phyloP scores from a whole-genome alignment of 2,329 filamentous ascomycete genomes.

The Hypomyces rosellus region DNA sequence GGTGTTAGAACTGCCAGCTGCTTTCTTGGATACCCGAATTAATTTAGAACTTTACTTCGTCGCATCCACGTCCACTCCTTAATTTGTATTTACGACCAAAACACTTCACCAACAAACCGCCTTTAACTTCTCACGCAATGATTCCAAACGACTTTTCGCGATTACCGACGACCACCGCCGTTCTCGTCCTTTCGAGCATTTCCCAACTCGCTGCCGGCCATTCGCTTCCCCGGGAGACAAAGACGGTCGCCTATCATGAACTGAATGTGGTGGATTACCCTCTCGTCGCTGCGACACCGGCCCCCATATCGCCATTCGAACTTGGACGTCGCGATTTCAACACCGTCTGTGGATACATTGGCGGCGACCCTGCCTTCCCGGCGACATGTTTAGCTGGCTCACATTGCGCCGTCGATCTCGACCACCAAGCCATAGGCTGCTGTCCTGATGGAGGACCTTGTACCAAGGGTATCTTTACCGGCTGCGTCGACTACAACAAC shows the following conservation, averaged over 20 bases:
- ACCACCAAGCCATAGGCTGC: slow-evolving; percentile 46
- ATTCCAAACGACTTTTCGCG: slow-evolving; percentile 2
- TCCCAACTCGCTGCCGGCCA: slow-evolving; percentile 29
- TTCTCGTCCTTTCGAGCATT: slow-evolving; percentile 15
- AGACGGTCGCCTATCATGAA: slow-evolving; percentile 29
- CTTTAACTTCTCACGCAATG: slow-evolving; percentile 4
- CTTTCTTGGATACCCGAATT: background rate
- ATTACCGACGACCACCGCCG: slow-evolving; percentile 3
- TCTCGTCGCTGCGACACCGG: slow-evolving; percentile 28
- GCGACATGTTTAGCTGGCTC: slow-evolving; percentile 53
- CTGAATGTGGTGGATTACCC: slow-evolving; percentile 37
- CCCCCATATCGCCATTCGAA: slow-evolving; percentile 29
- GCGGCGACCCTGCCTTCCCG: slow-evolving; percentile 43
- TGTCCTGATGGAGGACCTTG: slow-evolving; percentile 48
- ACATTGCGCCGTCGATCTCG: slow-evolving; percentile 49
- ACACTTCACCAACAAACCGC: background rate
- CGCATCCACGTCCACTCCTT: background rate
- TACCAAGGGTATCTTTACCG: slow-evolving; percentile 50
- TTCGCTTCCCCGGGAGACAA: slow-evolving; percentile 36
- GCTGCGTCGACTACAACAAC: slow-evolving; percentile 48
- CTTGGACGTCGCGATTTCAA: slow-evolving; percentile 40
- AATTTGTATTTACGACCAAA: background rate
- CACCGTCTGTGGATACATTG: slow-evolving; percentile 54
- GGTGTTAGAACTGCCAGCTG: background rate
- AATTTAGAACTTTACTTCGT: background rate